Evolutionary conservation across 768 basidiomycete species (phyloP).

Genomic region (Tylopilus felleus): DNA sequence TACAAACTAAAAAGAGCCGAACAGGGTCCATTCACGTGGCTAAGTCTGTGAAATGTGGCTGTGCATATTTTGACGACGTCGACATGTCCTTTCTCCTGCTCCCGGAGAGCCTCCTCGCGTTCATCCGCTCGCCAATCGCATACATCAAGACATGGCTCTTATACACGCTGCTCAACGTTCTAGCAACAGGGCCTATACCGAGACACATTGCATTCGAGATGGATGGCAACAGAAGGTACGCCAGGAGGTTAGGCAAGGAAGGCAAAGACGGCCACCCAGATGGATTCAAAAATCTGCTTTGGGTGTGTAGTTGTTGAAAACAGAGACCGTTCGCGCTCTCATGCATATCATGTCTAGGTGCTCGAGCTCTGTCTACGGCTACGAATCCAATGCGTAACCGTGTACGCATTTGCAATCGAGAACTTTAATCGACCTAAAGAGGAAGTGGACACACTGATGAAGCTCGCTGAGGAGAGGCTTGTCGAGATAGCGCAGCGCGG

Average conservation of each 20-base stretch:
- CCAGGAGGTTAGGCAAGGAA: conserved; percentile 61
- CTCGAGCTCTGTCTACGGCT: conserved; percentile 82
- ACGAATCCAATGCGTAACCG: conserved; percentile 79
- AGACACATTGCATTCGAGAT: conserved; percentile 92
- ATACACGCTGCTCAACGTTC: conserved; percentile 56
- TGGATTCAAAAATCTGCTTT: conserved; percentile 75
- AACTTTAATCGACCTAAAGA: conserved; percentile 87
- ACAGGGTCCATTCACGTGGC: too few species aligned
- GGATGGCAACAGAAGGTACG: conserved; percentile 95
- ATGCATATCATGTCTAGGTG: conserved; percentile 46
- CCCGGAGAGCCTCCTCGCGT: conserved; percentile 4
- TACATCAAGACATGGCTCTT: conserved; percentile 22
- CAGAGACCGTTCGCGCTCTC: neutral
- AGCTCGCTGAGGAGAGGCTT: conserved; percentile 73
- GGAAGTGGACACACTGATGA: conserved; percentile 88
- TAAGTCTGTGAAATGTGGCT: conserved; percentile 18
- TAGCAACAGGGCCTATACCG: conserved; percentile 83
- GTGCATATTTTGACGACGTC: conserved; percentile 1
- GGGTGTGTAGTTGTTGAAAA: conserved; percentile 49
- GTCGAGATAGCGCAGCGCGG: conserved; percentile 76
- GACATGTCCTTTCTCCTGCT: neutral
- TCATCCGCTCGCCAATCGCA: conserved; percentile 10
- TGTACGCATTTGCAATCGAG: conserved; percentile 98
- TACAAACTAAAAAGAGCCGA: neutral
- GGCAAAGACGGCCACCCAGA: conserved; percentile 78